phyloP scores from a whole-genome alignment of 106 monocot species.

The Dendrobium officinale region DNA sequence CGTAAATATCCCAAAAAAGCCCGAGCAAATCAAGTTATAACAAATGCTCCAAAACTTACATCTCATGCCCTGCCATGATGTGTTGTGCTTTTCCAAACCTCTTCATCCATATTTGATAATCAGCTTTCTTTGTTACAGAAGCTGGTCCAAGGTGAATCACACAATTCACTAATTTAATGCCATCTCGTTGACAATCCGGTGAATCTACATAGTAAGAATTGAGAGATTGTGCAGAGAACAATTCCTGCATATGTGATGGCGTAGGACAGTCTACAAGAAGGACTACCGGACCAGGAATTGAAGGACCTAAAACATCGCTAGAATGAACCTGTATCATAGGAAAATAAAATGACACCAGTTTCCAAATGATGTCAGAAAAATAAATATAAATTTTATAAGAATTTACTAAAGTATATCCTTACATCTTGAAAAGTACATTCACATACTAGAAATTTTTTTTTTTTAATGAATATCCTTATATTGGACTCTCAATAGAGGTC shows the following conservation, averaged over 20 bases:
- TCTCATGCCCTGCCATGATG: conserved; percentile 99
- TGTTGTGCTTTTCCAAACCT: conserved; percentile 72
- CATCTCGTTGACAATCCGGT: conserved; percentile 14
- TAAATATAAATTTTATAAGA: not conserved
- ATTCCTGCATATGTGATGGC: conserved; percentile 40
- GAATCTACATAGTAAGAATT: conserved; percentile 50
- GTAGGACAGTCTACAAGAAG: conserved; percentile 95
- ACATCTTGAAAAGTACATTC: not conserved
- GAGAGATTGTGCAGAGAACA: conserved; percentile 59
- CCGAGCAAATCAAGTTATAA: not conserved
- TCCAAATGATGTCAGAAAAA: not conserved
- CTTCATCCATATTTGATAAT: conserved; percentile 91
- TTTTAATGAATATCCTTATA: not conserved
- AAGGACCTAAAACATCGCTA: conserved; percentile 87
- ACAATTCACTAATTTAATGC: conserved; percentile 68
- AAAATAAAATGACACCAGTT: conserved; percentile 5
- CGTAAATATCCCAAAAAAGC: not conserved
- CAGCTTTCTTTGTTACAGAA: conserved; percentile 58
- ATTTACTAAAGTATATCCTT: not conserved
- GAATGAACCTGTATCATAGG: conserved; percentile 66
- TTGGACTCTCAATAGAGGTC: not conserved
- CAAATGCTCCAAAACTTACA: conserved; percentile 47
- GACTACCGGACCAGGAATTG: conserved; percentile 76
- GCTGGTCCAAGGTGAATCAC: conserved; percentile 90
- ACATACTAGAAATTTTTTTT: not conserved